These are phyloP conservation scores for Phytopythium sindhum DNA, from an alignment of 352 stramenopile species.

Conservation along the genomic window DNA sequence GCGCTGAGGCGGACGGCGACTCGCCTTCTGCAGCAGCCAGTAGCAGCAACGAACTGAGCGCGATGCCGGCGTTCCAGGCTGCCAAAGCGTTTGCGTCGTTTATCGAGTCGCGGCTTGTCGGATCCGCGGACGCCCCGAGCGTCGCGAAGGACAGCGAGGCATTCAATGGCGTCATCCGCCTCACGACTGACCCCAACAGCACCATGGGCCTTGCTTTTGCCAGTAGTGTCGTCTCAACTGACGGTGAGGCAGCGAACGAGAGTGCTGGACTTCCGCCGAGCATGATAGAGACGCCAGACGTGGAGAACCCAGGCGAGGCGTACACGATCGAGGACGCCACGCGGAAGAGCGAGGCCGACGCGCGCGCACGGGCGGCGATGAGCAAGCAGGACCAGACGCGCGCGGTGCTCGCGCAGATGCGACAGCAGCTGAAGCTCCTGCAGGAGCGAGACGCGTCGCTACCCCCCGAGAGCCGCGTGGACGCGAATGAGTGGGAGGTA, in stretches of 20 bases:
- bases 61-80: slow-evolving; percentile 61
- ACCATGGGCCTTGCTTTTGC: slow-evolving; percentile 22
- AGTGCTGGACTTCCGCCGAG: slow-evolving; percentile 15
- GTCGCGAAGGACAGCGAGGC: slow-evolving; percentile 40
- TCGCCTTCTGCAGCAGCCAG: neutral
- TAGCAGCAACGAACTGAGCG: slow-evolving; percentile 42
- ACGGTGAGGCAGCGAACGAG: slow-evolving; percentile 7
- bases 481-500: slow-evolving; percentile 81
- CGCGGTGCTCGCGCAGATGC: slow-evolving; percentile 80
- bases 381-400: slow-evolving; percentile 89
- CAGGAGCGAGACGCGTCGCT: slow-evolving; percentile 55
- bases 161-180: slow-evolving; percentile 47
- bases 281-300: slow-evolving; percentile 59
- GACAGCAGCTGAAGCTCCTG: slow-evolving; percentile 70
- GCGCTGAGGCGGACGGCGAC: slow-evolving; percentile 41
- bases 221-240: slow-evolving; percentile 3
- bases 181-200: slow-evolving; percentile 35
- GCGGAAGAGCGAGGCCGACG: slow-evolving; percentile 88
- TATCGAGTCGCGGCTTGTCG: slow-evolving; percentile 45
- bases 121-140: slow-evolving; percentile 6
- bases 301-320: slow-evolving; percentile 60
- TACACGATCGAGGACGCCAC: slow-evolving; percentile 94
- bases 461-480: slow-evolving; percentile 49
- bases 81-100: slow-evolving; percentile 71
- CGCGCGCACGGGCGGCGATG: slow-evolving; percentile 37